A percentile compares a stretch with the other conserved stretches of the same genome.
These are phyloP conservation scores for Cladobotryum protrusum DNA, from an alignment of 2,329 filamentous ascomycete genomes.

Conservation along the genomic window DNA sequence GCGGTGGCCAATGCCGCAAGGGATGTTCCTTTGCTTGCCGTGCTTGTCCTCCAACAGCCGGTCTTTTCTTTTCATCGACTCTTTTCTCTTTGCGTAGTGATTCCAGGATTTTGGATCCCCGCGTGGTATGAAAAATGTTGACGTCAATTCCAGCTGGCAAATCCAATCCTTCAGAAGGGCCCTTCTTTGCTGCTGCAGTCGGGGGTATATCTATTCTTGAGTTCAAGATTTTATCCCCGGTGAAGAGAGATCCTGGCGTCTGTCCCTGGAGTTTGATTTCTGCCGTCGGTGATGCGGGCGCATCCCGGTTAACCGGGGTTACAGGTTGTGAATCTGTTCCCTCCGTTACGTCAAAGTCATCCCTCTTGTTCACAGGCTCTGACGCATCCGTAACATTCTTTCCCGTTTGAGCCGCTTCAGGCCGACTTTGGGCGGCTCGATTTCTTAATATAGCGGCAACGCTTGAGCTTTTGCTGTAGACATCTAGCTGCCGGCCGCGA, in stretches of 20 bases:
- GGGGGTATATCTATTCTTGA: slow-evolving; percentile 1
- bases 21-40: slow-evolving; percentile 35
- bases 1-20: slow-evolving; percentile 28
- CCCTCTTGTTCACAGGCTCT: not conserved
- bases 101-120: slow-evolving; percentile 39
- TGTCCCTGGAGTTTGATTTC: not conserved
- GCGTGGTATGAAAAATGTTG: slow-evolving; percentile 42
- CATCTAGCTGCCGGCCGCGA: slow-evolving; percentile 47
- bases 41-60: slow-evolving; percentile 9
- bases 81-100: slow-evolving; percentile 25
- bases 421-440: slow-evolving; percentile 8
- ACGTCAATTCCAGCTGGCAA: slow-evolving; percentile 37
- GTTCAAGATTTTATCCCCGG: not conserved
- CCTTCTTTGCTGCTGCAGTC: slow-evolving; percentile 8
- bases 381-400: not conserved
- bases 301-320: not conserved
- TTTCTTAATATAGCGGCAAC: slow-evolving; percentile 31
- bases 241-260: not conserved
- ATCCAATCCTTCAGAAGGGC: slow-evolving; percentile 23
- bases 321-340: not conserved
- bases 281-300: not conserved
- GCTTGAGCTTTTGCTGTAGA: slow-evolving; percentile 41
- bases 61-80: slow-evolving; percentile 3
- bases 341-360: not conserved
- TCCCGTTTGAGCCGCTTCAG: not conserved